These are phyloP conservation scores for Colletotrichum sp. DNA, from an alignment of 2,329 filamentous ascomycete species.

Conservation along the genomic window DNA sequence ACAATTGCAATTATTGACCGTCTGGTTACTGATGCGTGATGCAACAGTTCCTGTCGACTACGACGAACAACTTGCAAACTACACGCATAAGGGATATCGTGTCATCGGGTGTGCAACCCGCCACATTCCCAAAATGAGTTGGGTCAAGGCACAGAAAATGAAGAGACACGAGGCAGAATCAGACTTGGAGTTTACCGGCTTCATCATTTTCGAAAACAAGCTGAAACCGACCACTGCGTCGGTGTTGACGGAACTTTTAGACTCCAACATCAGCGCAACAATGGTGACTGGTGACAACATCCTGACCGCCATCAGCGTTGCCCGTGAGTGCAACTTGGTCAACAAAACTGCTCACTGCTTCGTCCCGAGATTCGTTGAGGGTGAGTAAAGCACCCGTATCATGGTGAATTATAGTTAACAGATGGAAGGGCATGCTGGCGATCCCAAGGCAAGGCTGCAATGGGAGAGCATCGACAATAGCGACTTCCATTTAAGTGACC, in stretches of 20 bases:
- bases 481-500: slow-evolving; percentile 76
- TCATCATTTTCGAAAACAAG: slow-evolving; percentile 99
- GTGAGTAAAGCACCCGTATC: slow-evolving; percentile 38
- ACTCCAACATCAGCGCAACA: slow-evolving; percentile 84
- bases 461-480: slow-evolving; percentile 98
- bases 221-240: slow-evolving; percentile 84
- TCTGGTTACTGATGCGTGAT: background rate
- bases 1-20: background rate
- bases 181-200: slow-evolving; percentile 85
- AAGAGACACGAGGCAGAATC: slow-evolving; percentile 84
- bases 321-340: slow-evolving; percentile 85
- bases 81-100: slow-evolving; percentile 94
- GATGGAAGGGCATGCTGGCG: slow-evolving; percentile 67
- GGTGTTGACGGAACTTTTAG: slow-evolving; percentile 80
- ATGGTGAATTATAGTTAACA: background rate
- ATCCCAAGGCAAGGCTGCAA: slow-evolving; percentile 73
- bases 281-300: slow-evolving; percentile 99
- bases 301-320: slow-evolving; percentile 93
- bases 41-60: slow-evolving; percentile 79
- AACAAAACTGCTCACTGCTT: slow-evolving; percentile 87
- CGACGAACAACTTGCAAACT: slow-evolving; percentile 85
- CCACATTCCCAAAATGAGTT: slow-evolving; percentile 85
- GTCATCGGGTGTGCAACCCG: slow-evolving; percentile 96
- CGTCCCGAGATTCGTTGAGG: slow-evolving; percentile 84
- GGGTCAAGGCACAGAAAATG: slow-evolving; percentile 96